phyloP scores from a whole-genome alignment of 352 stramenopile genomes.

The Phytopythium mirpurense region DNA sequence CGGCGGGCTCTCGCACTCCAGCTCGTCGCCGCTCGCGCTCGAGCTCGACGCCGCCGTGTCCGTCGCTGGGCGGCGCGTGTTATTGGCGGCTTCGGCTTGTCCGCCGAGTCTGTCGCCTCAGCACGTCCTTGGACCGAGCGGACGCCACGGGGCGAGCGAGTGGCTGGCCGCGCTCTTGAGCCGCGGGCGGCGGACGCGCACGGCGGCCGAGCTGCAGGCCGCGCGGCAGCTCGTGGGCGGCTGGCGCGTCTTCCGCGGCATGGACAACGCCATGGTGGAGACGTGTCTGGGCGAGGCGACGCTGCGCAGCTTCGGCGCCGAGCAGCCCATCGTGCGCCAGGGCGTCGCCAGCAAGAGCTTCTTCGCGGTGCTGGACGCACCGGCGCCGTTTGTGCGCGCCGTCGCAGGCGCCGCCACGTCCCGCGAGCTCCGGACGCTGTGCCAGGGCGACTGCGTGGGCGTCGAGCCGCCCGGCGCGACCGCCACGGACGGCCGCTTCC shows the following conservation, averaged over 20 bases:
- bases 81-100: no score
- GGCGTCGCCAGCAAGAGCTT: constrained; percentile 29
- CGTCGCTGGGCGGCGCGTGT: background rate
- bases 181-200: background rate
- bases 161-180: constrained; percentile 1
- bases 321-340: constrained; percentile 38
- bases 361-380: constrained; percentile 38
- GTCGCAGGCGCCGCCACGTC: constrained; percentile 25
- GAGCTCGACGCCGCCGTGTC: background rate
- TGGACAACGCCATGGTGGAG: constrained; percentile 39
- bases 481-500: constrained; percentile 28
- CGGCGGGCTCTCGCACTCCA: background rate
- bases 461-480: constrained; percentile 34
- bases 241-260: constrained; percentile 55
- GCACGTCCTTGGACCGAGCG: background rate
- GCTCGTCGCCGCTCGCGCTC: background rate
- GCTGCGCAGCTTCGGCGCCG: constrained; percentile 26
- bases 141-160: background rate
- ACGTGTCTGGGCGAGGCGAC: constrained; percentile 42
- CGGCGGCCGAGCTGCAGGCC: background rate
- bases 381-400: constrained; percentile 38
- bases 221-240: constrained; percentile 8
- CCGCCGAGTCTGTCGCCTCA: background rate
- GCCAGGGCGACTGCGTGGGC: constrained; percentile 54
- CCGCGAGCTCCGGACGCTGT: constrained; percentile 49